A percentile compares a stretch with the other conserved stretches of the same genome.
Evolutionary conservation across 257 asterid genomes (phyloP).

Genomic region (Jasminum sambac): DNA sequence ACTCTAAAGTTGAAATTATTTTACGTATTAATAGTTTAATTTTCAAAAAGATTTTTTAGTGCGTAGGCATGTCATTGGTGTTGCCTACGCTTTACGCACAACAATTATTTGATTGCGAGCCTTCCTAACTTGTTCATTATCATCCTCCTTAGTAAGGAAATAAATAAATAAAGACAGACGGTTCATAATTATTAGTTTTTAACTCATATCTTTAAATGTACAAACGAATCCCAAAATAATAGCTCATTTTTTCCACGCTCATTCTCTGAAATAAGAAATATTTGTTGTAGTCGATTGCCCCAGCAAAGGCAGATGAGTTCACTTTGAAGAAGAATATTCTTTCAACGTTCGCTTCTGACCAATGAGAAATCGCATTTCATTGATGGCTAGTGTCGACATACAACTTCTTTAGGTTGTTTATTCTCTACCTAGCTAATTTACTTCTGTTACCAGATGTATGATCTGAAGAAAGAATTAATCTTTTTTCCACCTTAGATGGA

Average conservation of each 20-base stretch:
- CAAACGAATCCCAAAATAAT: background rate
- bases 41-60: no score
- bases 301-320: conserved; percentile 82
- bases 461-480: background rate
- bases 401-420: background rate
- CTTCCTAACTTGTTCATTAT: no score
- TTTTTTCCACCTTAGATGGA: no score
- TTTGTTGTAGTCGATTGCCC: conserved; percentile 62
- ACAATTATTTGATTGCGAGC: no score
- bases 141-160: no score
- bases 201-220: background rate
- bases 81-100: no score
- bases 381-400: conserved; percentile 11
- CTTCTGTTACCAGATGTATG: conserved; percentile 6
- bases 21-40: no score
- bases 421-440: conserved; percentile 19
- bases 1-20: no score
- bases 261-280: background rate
- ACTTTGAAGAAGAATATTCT: conserved; percentile 84
- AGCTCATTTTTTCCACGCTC: background rate
- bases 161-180: no score
- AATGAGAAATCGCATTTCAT: conserved; percentile 22
- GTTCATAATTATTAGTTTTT: no score
- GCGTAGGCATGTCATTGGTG: no score
- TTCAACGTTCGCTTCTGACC: conserved; percentile 51